Evolutionary conservation across 257 asterid genomes (phyloP), one percentile per base, ranked within the genome.

Genomic region (Anisodus tanguticus): DNA sequence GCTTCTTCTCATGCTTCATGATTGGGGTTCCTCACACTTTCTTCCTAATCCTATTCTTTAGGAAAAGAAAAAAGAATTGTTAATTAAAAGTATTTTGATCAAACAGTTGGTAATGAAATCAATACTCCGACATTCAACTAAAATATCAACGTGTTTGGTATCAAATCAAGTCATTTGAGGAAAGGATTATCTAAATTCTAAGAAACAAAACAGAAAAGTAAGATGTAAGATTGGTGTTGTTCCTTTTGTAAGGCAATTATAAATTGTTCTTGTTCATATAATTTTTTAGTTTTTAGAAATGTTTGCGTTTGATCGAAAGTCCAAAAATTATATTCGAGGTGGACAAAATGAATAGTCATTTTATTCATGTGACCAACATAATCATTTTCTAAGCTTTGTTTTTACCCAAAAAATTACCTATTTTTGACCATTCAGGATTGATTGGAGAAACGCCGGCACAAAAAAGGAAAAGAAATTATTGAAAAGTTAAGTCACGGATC

Each of bases 81-180:
- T 64, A 26, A 31, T 78, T 78, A 59, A 26, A 49, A n/a, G 15
- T 49, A 31, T 7, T 13, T 64, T 81, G 26, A 80, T 74, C 63
- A 60, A 19, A 80, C 57, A 60, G 60, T 60, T 35, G 59, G 83
- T 80, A 31, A 80, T 43, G 83, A 60, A 64, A 5, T 41, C n/a
- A 80, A 39, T 12, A 17, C 35, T 76, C 81, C 81, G 62, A 74
- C 81, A 74, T 74, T 74, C 62, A 74, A 74, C 62, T 62, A 74
- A 19, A 26, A 74, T 19, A 22, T 49, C 43, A 49, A 49, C 49
- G 60, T 49, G 60, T 74, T 74, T 49, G 80, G 80, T 49, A 49
- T 74, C 81, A 22, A 22, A 49, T 74, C 81, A 74, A 74, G 22
- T 74, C 81, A 74, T 3, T 49, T 10, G 12, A 12, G 45, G 4